A percentile compares a stretch with the other conserved stretches of the same genome.
Evolutionary conservation across 2,329 filamentous ascomycete genomes (phyloP).

Genomic region (Pleoardoris graminearum): DNA sequence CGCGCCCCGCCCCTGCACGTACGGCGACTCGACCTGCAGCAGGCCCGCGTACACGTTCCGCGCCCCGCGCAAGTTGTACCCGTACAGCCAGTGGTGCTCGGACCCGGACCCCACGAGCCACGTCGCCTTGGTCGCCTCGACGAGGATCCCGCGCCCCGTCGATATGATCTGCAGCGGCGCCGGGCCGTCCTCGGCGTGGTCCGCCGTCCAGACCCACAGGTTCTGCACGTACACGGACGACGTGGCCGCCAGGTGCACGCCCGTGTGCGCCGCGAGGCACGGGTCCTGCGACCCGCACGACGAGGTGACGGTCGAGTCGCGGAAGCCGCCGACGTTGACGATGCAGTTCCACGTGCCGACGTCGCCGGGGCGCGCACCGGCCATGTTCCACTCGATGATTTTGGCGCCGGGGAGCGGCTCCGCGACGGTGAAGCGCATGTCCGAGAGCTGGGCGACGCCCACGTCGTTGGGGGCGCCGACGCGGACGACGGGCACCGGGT

Average conservation of each 20-base stretch:
- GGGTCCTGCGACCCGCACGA: background rate
- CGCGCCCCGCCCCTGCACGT: slow-evolving; percentile 69
- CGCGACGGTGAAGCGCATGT: slow-evolving; percentile 39
- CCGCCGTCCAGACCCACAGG: slow-evolving; percentile 2
- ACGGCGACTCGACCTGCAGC: slow-evolving; percentile 86
- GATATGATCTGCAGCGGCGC: slow-evolving; percentile 28
- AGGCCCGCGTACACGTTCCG: slow-evolving; percentile 76
- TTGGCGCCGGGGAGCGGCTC: slow-evolving; percentile 67
- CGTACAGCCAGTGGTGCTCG: slow-evolving; percentile 64
- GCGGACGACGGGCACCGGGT: slow-evolving; percentile 20
- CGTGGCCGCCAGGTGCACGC: background rate
- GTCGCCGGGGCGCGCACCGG: slow-evolving; percentile 3
- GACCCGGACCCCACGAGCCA: slow-evolving; percentile 66
- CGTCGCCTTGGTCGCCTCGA: slow-evolving; percentile 59
- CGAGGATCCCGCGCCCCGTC: slow-evolving; percentile 70
- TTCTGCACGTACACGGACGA: slow-evolving; percentile 4
- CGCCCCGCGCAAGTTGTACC: slow-evolving; percentile 79
- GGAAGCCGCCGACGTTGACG: slow-evolving; percentile 16
- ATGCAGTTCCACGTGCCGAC: slow-evolving; percentile 35
- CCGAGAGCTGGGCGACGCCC: slow-evolving; percentile 22
- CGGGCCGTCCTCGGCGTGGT: slow-evolving; percentile 8
- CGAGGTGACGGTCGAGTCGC: background rate
- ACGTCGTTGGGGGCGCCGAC: slow-evolving; percentile 21
- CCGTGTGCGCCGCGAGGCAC: slow-evolving; percentile 4
- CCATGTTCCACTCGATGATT: slow-evolving; percentile 72